phyloP scores from a whole-genome alignment of 768 basidiomycete species.

The Mycena galopus region DNA sequence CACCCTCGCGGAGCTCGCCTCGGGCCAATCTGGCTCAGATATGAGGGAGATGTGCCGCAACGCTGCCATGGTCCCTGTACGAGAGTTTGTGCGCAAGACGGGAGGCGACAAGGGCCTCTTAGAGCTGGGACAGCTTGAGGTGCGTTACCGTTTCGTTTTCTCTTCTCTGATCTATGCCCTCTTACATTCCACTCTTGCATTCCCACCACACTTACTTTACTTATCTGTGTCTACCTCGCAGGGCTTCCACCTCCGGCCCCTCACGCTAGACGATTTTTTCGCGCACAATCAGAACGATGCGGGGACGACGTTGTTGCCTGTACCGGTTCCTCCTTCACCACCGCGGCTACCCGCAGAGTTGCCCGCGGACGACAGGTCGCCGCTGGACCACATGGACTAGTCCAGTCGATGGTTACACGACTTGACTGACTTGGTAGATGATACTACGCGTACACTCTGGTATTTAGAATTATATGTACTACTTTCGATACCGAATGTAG shows the following conservation, averaged over 20 bases:
- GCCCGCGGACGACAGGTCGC: constrained; percentile 18
- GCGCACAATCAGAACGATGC: constrained; percentile 32
- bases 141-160: constrained; percentile 35
- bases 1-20: constrained; percentile 74
- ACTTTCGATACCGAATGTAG: constrained; percentile 20
- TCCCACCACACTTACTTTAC: too few species aligned
- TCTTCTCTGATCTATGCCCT: not conserved
- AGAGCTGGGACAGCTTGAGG: constrained; percentile 65
- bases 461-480: constrained; percentile 28
- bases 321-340: not conserved
- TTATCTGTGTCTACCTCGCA: constrained; percentile 44
- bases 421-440: constrained; percentile 4
- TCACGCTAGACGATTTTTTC: constrained; percentile 77
- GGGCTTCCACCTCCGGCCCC: constrained; percentile 84
- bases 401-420: not conserved
- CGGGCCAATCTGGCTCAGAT: constrained; percentile 90
- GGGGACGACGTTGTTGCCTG: constrained; percentile 17
- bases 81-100: constrained; percentile 79
- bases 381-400: constrained; percentile 24
- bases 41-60: constrained; percentile 92
- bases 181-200: too few species aligned
- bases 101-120: constrained; percentile 56
- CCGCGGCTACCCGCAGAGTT: not conserved
- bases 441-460: not conserved
- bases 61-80: constrained; percentile 93